Evolutionary conservation across 768 basidiomycete genomes (phyloP).

Genomic region (Gymnopilus junonius): DNA sequence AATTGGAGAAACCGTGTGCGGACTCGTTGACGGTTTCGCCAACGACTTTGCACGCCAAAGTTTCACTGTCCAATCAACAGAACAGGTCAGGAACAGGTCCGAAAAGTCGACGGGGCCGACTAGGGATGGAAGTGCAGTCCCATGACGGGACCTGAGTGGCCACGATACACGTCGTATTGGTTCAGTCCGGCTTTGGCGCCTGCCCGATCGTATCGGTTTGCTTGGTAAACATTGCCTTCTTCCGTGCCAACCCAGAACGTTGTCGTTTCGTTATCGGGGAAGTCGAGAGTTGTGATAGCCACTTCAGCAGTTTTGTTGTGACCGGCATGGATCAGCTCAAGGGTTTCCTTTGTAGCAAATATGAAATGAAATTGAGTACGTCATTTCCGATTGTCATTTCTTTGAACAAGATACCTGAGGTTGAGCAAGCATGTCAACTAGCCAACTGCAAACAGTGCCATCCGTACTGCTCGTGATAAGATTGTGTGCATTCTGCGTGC

Average conservation of each 20-base stretch:
- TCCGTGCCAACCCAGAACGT: constrained; percentile 99
- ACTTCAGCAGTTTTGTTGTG: constrained; percentile 98
- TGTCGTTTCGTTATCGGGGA: constrained; percentile 95
- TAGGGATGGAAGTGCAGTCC: constrained; percentile 95
- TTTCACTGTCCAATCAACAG: constrained; percentile 98
- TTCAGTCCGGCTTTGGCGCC: constrained; percentile 96
- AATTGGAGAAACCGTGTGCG: constrained; percentile 68
- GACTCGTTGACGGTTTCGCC: constrained; percentile 70
- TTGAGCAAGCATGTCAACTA: constrained; percentile 98
- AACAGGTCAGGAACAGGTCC: constrained; percentile 91
- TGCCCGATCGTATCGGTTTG: constrained; percentile 95
- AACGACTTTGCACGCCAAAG: constrained; percentile 88
- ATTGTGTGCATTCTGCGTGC: constrained; percentile 98
- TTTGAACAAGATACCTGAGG: constrained; percentile 73
- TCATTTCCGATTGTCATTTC: not conserved
- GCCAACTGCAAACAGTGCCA: constrained; percentile 96
- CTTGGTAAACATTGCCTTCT: constrained; percentile 96
- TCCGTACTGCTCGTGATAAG: constrained; percentile 97
- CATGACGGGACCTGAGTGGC: constrained; percentile 92
- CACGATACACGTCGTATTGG: constrained; percentile 90
- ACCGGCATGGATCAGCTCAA: constrained; percentile 85
- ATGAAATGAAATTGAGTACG: not conserved
- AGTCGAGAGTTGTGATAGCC: constrained; percentile 90
- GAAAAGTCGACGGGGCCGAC: constrained; percentile 93
- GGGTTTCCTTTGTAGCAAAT: constrained; percentile 71